A percentile compares a stretch with the other conserved stretches of the same genome.
Evolutionary conservation across 257 asterid species (phyloP).

Genomic region (Solanum tarapatanum): DNA sequence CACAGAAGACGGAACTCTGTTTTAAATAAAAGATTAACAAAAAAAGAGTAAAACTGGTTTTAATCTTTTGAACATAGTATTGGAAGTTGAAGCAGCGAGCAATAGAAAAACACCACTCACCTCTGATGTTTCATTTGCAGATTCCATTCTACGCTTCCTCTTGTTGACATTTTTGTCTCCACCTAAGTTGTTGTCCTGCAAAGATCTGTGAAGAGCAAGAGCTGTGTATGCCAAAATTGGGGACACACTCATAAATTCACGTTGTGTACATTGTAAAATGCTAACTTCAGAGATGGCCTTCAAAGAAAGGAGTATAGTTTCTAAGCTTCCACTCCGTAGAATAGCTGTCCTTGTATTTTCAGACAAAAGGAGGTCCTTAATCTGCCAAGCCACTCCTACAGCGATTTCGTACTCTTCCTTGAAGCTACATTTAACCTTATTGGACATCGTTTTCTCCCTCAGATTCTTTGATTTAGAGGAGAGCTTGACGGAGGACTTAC

Average conservation of each 20-base stretch:
- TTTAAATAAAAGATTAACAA: not conserved
- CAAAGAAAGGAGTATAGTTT: slow-evolving; percentile 39
- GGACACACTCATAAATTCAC: slow-evolving; percentile 31
- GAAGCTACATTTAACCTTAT: slow-evolving; percentile 15
- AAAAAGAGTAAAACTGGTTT: not conserved
- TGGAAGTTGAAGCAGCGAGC: not conserved
- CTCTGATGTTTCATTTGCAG: slow-evolving; percentile 26
- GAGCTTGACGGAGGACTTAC: slow-evolving; percentile 19
- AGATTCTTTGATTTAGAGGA: slow-evolving; percentile 33
- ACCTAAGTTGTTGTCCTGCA: slow-evolving; percentile 28
- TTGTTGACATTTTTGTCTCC: slow-evolving; percentile 10
- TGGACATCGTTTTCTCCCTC: slow-evolving; percentile 24
- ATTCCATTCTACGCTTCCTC: not conserved
- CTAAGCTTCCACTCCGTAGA: slow-evolving; percentile 33
- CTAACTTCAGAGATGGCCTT: slow-evolving; percentile 72
- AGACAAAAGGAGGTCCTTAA: slow-evolving; percentile 66
- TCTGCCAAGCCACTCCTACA: slow-evolving; percentile 87
- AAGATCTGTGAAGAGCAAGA: slow-evolving; percentile 60
- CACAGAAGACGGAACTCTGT: not conserved
- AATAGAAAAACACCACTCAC: slow-evolving; percentile 32
- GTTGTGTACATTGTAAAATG: slow-evolving; percentile 48
- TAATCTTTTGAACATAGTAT: not conserved
- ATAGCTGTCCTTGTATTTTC: slow-evolving; percentile 49
- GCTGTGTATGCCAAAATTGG: slow-evolving; percentile 61
- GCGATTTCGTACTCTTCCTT: slow-evolving; percentile 54